Conservation (phyloP, 768 basidiomycete genomes). For the Phaffia tasmanica region DNA sequence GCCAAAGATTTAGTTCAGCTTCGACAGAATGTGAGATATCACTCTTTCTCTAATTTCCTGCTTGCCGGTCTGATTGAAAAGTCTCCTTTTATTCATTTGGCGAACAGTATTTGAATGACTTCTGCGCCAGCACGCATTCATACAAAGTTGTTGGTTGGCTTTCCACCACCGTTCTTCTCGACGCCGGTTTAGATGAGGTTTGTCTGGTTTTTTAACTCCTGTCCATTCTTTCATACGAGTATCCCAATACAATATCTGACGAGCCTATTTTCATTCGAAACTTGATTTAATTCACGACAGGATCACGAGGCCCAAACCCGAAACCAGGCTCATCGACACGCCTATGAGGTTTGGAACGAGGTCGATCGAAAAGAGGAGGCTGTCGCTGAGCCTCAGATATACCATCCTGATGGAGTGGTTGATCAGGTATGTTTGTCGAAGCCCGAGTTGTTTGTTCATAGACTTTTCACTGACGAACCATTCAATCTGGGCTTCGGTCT, state of each 20-base stretch:
- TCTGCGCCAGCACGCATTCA: slow-evolving; percentile 42
- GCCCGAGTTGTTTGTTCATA: no score
- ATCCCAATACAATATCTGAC: no score
- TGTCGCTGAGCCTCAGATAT: no score
- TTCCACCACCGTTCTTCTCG: slow-evolving; percentile 39
- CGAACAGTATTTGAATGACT: slow-evolving; percentile 41
- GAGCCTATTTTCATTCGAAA: no score
- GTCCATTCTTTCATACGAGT: no score
- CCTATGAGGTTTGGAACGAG: slow-evolving; percentile 33
- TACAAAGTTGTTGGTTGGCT: slow-evolving; percentile 42
- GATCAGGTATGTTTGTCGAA: no score
- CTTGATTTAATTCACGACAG: no score
- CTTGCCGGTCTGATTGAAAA: no score
- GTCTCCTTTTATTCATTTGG: background rate
- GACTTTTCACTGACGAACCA: slow-evolving; percentile 31
- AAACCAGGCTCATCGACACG: slow-evolving; percentile 39
- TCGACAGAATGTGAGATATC: slow-evolving; percentile 38
- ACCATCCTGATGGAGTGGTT: no score
- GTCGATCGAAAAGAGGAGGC: no score
- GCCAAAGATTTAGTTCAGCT: slow-evolving; percentile 39
- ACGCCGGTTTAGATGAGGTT: slow-evolving; percentile 40
- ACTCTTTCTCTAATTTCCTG: background rate
- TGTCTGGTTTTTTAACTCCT: no score
- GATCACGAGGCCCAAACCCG: slow-evolving; percentile 30
- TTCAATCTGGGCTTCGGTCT: slow-evolving; percentile 46